phyloP scores from a whole-genome alignment of 2,329 filamentous ascomycete genomes.

The Colletotrichum cereale region DNA sequence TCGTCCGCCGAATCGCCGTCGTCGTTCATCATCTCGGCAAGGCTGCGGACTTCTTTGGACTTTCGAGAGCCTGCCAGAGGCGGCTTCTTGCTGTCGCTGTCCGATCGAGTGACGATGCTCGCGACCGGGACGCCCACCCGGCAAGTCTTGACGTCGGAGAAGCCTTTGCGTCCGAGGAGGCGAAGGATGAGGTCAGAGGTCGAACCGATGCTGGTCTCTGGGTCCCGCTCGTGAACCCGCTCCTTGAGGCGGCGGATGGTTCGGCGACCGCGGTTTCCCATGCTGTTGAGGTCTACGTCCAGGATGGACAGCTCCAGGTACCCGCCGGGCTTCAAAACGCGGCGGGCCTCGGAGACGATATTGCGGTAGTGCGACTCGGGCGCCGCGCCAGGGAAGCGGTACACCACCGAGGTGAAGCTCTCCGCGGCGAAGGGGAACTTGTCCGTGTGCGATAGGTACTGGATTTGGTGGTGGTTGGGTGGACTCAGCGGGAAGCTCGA shows the following conservation, averaged over 20 bases:
- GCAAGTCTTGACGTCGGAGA: slow-evolving; percentile 79
- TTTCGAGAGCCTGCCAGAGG: slow-evolving; percentile 43
- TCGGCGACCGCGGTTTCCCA: slow-evolving; percentile 78
- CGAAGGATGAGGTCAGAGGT: slow-evolving; percentile 73
- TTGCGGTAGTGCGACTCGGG: slow-evolving; percentile 77
- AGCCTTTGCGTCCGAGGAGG: slow-evolving; percentile 76
- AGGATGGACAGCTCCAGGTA: slow-evolving; percentile 84
- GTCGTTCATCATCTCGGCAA: slow-evolving; percentile 81
- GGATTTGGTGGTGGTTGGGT: slow-evolving; percentile 81
- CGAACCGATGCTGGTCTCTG: slow-evolving; percentile 71
- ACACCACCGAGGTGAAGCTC: slow-evolving; percentile 81
- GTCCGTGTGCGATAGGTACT: slow-evolving; percentile 71
- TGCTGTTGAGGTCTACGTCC: slow-evolving; percentile 85
- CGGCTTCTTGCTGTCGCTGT: slow-evolving; percentile 37
- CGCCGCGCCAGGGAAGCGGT: slow-evolving; percentile 79
- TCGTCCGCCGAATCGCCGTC: slow-evolving; percentile 80
- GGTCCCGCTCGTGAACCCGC: slow-evolving; percentile 71
- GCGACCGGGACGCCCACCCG: slow-evolving; percentile 83
- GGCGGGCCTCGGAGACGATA: slow-evolving; percentile 79
- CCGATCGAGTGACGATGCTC: slow-evolving; percentile 57
- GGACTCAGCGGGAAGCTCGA: slow-evolving; percentile 68
- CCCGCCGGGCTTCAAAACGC: slow-evolving; percentile 82
- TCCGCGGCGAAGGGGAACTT: slow-evolving; percentile 82
- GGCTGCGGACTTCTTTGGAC: slow-evolving; percentile 61
- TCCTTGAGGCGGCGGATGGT: slow-evolving; percentile 80